These are phyloP conservation scores for Nigrograna mackinnonii DNA, from an alignment of 2,329 filamentous ascomycete genomes.

Conservation along the genomic window DNA sequence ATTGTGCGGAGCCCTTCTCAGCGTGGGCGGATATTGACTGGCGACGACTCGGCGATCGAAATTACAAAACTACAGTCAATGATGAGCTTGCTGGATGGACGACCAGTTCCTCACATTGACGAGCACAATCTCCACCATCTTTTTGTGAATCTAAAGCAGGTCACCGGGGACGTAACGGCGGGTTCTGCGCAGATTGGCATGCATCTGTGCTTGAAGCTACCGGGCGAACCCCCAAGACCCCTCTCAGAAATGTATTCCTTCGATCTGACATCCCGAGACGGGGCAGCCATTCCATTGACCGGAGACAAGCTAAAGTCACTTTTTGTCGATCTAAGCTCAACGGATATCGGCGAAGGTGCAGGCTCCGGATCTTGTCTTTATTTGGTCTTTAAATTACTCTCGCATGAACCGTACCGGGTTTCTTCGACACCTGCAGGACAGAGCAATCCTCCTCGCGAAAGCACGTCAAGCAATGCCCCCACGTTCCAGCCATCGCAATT, in stretches of 20 bases:
- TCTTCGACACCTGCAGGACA: conserved; percentile 31
- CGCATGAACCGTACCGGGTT: conserved; percentile 52
- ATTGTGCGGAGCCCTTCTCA: conserved; percentile 89
- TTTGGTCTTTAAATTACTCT: conserved; percentile 79
- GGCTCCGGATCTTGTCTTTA: conserved; percentile 74
- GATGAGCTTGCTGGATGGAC: conserved; percentile 90
- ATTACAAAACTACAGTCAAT: conserved; percentile 89
- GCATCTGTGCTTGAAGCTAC: conserved; percentile 74
- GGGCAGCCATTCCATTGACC: conserved; percentile 66
- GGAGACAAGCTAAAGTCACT: conserved; percentile 77
- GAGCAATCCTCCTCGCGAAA: conserved; percentile 26
- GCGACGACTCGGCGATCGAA: conserved; percentile 90
- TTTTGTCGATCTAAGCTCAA: conserved; percentile 81
- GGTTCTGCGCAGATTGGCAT: conserved; percentile 73
- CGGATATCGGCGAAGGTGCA: conserved; percentile 70
- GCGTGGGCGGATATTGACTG: conserved; percentile 83
- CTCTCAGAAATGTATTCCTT: conserved; percentile 85
- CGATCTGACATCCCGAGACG: conserved; percentile 74
- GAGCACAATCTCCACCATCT: conserved; percentile 79
- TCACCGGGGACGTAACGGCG: conserved; percentile 76
- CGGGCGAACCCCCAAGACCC: conserved; percentile 64
- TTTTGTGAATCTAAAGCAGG: conserved; percentile 80
- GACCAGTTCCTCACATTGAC: conserved; percentile 70
- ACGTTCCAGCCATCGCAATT: conserved; percentile 32
- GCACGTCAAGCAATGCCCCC: conserved; percentile 20